Percentiles rank a stretch among this genome's conserved stretches.
phyloP scores from a whole-genome alignment of 208 protist genomes.

The Wallacemonas sp. region DNA sequence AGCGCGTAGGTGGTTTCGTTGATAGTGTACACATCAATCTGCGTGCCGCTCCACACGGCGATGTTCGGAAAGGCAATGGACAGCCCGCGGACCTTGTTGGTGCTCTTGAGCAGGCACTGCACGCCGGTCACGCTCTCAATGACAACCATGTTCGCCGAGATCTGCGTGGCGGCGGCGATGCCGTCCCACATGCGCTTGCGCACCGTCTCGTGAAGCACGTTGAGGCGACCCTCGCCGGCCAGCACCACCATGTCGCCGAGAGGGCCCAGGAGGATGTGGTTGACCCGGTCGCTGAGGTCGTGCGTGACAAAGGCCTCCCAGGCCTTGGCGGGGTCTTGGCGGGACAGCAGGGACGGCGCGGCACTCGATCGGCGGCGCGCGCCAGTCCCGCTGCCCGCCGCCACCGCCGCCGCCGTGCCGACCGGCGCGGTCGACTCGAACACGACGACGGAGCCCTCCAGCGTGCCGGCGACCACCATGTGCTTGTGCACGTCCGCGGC shows the following conservation, averaged over 20 bases:
- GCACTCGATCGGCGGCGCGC: not conserved
- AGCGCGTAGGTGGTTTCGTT: conserved; percentile 81
- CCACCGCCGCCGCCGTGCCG: not conserved
- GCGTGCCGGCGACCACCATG: conserved; percentile 59
- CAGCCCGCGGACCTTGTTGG: conserved; percentile 73
- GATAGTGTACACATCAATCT: conserved; percentile 90
- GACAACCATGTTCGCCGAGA: conserved; percentile 84
- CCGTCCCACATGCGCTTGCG: conserved; percentile 85
- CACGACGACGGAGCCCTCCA: conserved; percentile 68
- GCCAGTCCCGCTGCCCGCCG: not conserved
- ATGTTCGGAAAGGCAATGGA: conserved; percentile 86
- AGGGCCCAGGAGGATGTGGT: conserved; percentile 61
- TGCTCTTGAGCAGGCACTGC: conserved; percentile 81
- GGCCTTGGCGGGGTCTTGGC: conserved; percentile 32
- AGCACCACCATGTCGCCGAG: conserved; percentile 63
- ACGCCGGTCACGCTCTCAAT: conserved; percentile 85
- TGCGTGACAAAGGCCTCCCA: conserved; percentile 82
- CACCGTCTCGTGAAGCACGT: conserved; percentile 87
- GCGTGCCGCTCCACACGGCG: conserved; percentile 84
- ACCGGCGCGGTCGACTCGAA: conserved; percentile 37
- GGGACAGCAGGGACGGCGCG: conserved; percentile 1
- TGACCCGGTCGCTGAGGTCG: conserved; percentile 61
- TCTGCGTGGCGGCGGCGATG: conserved; percentile 83
- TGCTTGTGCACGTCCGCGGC: conserved; percentile 34
- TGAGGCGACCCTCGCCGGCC: conserved; percentile 51